Evolutionary conservation across 768 basidiomycete species (phyloP), one percentile per base, ranked within the genome.

Genomic region (Suillus variegatus): DNA sequence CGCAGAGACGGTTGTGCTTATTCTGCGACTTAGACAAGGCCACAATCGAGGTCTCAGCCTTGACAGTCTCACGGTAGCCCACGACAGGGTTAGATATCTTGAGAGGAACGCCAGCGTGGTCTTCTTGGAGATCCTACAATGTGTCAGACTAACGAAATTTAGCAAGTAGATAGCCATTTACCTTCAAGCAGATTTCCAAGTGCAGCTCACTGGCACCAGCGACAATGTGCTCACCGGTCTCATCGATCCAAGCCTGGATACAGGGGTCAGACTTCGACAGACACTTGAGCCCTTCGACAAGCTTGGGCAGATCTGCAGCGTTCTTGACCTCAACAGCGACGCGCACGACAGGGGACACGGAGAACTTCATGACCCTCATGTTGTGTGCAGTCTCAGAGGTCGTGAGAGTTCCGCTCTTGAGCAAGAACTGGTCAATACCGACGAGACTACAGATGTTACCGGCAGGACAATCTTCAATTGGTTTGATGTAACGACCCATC

Each of bases 241-340:
- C 95, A 16, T 79, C 71, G 74, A 97, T 96, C 91, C 87, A 96
- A 61, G 95, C 89, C 81, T 98, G 95, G 68, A 99, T 97, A 81
- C 97, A 99, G 66, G 97, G 97, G 80, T 99, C 97, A 32, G 97
- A 99, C 85, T 99, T 99, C 72, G 97, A 97, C 64, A 99, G 88
- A 86, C 97, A 97, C 85, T 99, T 99, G 73, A 99, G 92, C 84
- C 97, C 97, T 86, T 99, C 97, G 67, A 99, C 97, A 70, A 99
- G 92, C 84, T 99, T 99, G 76, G 97, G 97, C 56, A 99, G 87
- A 86, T 99, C 97, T 28, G 28, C 28, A 28, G 28, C 28, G 3
- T 28, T 28, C 28, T 28, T 28, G 3, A 28, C 28, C 28, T 28
- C 28, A 28, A 28, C 28, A 28, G 28, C 3, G 28, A 28, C 28